Conservation (phyloP, 2,329 filamentous ascomycete genomes). For the Trichoderma atrobrunneum region DNA sequence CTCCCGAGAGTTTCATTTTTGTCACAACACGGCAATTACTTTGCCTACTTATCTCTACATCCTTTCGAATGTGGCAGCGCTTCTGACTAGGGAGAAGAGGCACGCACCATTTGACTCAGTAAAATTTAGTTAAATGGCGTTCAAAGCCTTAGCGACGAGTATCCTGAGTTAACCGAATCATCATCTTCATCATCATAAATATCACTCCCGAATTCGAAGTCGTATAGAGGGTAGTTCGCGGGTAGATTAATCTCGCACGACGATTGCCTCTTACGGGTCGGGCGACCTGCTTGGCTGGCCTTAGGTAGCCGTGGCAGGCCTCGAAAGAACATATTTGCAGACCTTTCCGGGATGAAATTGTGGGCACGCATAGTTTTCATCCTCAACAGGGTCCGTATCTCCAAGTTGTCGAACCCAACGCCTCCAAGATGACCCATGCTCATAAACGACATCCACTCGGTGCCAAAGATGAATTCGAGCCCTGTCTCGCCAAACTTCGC, state of each 20-base stretch:
- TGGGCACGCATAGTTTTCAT: not conserved
- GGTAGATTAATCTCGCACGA: too few relatives aligned
- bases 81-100: not conserved
- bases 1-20: not conserved
- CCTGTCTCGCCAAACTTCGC: not conserved
- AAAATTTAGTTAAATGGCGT: not conserved
- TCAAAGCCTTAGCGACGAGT: too few relatives aligned
- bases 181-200: too few relatives aligned
- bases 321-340: not conserved
- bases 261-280: not conserved
- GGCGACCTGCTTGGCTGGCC: not conserved
- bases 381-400: not conserved
- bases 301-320: not conserved
- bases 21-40: not conserved
- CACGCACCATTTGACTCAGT: not conserved
- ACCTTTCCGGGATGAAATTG: rapidly evolving
- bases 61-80: not conserved
- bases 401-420: not conserved
- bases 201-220: too few relatives aligned
- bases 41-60: not conserved
- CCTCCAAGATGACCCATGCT: slow-evolving; percentile 1
- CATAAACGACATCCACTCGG: not conserved
- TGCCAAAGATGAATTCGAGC: not conserved
- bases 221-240: too few relatives aligned
- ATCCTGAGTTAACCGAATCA: too few relatives aligned